A percentile compares a stretch with the other conserved stretches of the same genome.
Conservation (phyloP, 331 rosid genomes). For the Quercus tomentella region DNA sequence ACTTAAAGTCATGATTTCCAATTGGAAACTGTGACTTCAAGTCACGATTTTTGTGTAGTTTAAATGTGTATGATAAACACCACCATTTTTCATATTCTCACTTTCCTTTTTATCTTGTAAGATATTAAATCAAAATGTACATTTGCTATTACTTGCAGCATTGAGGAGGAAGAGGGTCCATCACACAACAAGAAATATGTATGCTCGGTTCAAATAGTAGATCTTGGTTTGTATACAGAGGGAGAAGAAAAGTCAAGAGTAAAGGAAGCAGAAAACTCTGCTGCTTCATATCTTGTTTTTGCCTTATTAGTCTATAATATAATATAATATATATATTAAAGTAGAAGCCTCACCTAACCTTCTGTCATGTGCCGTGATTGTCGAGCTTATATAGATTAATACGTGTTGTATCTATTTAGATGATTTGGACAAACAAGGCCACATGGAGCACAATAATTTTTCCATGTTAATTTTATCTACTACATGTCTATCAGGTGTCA, state of each 20-base stretch:
- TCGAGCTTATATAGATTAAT: too few species aligned
- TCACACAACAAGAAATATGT: slow-evolving; percentile 45
- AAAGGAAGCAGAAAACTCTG: slow-evolving; percentile 59
- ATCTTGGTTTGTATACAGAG: slow-evolving; percentile 17
- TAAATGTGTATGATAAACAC: too few species aligned
- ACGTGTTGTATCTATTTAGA: too few species aligned
- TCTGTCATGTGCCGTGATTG: too few species aligned
- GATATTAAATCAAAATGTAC: not conserved
- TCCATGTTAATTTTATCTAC: too few species aligned
- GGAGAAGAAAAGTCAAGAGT: slow-evolving; percentile 51
- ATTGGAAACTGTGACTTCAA: too few species aligned
- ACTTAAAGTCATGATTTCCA: not conserved
- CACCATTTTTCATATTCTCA: not conserved
- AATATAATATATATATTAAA: too few species aligned
- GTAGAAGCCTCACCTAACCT: too few species aligned
- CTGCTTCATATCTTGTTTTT: slow-evolving; percentile 54
- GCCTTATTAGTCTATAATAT: slow-evolving; percentile 34
- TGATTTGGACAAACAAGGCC: too few species aligned
- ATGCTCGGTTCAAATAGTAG: slow-evolving; percentile 34
- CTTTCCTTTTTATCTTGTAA: not conserved
- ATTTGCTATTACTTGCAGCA: slow-evolving; percentile 34
- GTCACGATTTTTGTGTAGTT: too few species aligned
- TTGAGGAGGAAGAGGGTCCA: slow-evolving; percentile 47
- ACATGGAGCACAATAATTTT: too few species aligned
- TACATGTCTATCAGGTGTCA: too few species aligned